Evolutionary conservation across 768 basidiomycete genomes (phyloP).

Genomic region (Tubosaeta sp.): DNA sequence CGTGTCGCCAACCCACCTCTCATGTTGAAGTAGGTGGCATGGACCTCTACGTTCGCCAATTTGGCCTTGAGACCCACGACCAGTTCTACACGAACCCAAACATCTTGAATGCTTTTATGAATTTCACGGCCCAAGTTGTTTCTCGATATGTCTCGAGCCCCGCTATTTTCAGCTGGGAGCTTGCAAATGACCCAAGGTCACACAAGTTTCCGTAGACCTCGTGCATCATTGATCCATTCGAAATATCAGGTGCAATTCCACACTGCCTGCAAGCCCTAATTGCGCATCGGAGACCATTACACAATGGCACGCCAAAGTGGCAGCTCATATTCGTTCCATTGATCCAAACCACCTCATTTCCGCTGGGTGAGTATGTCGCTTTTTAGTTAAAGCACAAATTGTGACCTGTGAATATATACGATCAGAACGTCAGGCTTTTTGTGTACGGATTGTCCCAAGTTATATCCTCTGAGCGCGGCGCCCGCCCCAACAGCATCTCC

Average conservation of each 20-base stretch:
- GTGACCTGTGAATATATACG: not conserved
- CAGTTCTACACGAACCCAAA: constrained; percentile 54
- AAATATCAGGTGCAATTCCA: constrained; percentile 51
- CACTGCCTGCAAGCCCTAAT: constrained; percentile 35
- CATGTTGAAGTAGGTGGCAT: constrained; percentile 47
- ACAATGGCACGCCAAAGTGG: constrained; percentile 47
- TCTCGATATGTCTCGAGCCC: constrained; percentile 52
- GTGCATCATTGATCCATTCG: not conserved
- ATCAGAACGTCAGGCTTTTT: constrained; percentile 51
- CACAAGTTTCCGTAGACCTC: not conserved
- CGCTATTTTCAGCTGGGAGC: constrained; percentile 53
- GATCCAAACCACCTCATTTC: constrained; percentile 66
- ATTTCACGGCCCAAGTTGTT: constrained; percentile 53
- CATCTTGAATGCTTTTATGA: constrained; percentile 48
- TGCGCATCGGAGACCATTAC: constrained; percentile 56
- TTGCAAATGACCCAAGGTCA: constrained; percentile 65
- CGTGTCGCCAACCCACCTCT: not conserved
- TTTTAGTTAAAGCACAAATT: not conserved
- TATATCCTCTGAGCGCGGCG: constrained; percentile 38
- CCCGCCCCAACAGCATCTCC: constrained; percentile 40
- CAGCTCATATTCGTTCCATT: constrained; percentile 39
- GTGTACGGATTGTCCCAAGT: constrained; percentile 53
- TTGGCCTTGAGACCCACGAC: constrained; percentile 44
- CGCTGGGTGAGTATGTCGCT: constrained; percentile 44
- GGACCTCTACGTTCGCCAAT: constrained; percentile 58